Conservation (phyloP, 2,329 filamentous ascomycete genomes). For the Exophiala xenobiotica region DNA sequence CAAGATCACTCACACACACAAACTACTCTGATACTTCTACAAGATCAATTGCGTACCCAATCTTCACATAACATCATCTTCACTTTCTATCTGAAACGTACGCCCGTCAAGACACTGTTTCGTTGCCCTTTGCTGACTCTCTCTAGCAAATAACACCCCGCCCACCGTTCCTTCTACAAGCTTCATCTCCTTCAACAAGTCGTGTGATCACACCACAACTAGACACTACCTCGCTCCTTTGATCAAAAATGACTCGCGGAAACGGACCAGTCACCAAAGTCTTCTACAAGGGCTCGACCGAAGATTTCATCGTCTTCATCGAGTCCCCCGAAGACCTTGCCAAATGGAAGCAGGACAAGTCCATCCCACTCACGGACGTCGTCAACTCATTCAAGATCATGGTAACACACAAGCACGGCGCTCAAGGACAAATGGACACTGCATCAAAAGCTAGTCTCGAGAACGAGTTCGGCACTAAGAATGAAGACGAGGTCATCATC, state of each 20-base stretch:
- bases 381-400: slow-evolving; percentile 88
- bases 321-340: slow-evolving; percentile 63
- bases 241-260: slow-evolving; percentile 64
- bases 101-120: no score
- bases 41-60: no score
- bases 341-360: slow-evolving; percentile 76
- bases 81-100: no score
- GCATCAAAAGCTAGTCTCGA: slow-evolving; percentile 75
- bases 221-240: not conserved
- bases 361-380: slow-evolving; percentile 77
- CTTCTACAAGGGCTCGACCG: slow-evolving; percentile 75
- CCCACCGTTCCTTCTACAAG: not conserved
- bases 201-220: slow-evolving; percentile 8
- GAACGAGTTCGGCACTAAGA: slow-evolving; percentile 80
- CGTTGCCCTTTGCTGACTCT: not conserved
- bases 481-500: slow-evolving; percentile 77
- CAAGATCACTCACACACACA: no score
- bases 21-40: no score
- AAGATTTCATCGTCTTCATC: slow-evolving; percentile 68
- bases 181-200: not conserved
- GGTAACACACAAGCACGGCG: slow-evolving; percentile 82
- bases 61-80: no score
- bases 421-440: slow-evolving; percentile 73
- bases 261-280: slow-evolving; percentile 72
- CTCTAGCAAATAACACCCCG: no score